These are phyloP conservation scores for Lophiotrema nucula DNA, from an alignment of 495 filamentous ascomycete genomes.

Conservation along the genomic window DNA sequence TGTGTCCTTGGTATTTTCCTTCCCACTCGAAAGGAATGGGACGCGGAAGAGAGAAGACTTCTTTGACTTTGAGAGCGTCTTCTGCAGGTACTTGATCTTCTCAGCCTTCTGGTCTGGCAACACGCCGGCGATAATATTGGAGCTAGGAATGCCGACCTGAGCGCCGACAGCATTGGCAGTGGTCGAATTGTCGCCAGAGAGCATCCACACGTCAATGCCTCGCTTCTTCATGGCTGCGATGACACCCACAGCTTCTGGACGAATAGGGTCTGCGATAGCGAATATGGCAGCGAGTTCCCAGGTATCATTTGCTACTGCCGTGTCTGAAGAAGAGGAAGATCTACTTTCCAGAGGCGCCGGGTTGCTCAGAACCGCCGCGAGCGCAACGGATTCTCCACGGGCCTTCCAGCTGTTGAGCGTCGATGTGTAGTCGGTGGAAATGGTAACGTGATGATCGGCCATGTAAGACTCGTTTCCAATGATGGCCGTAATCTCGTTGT, in stretches of 20 bases:
- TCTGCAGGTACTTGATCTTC: slow-evolving; percentile 77
- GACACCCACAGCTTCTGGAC: slow-evolving; percentile 67
- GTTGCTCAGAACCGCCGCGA: slow-evolving; percentile 25
- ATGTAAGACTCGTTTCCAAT: slow-evolving; percentile 85
- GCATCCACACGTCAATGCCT: slow-evolving; percentile 80
- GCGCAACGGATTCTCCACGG: slow-evolving; percentile 40
- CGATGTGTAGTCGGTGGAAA: slow-evolving; percentile 9
- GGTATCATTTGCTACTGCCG: background rate
- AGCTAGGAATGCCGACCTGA: slow-evolving; percentile 68
- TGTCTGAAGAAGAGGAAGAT: background rate
- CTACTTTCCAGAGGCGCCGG: background rate
- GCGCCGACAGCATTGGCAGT: slow-evolving; percentile 69
- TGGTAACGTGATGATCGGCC: slow-evolving; percentile 35
- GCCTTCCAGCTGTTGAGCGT: slow-evolving; percentile 37
- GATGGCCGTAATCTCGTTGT: slow-evolving; percentile 70
- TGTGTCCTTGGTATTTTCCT: background rate
- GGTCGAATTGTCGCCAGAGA: slow-evolving; percentile 77
- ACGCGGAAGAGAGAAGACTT: slow-evolving; percentile 4
- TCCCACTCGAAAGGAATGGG: background rate
- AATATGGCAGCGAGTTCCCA: slow-evolving; percentile 37
- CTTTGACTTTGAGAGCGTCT: slow-evolving; percentile 38
- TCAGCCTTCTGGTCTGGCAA: slow-evolving; percentile 83
- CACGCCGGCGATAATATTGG: slow-evolving; percentile 83
- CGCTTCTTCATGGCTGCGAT: slow-evolving; percentile 65
- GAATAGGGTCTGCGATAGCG: slow-evolving; percentile 63